These are phyloP conservation scores for Mrakia frigida DNA, from an alignment of 768 basidiomycete genomes.

Conservation along the genomic window DNA sequence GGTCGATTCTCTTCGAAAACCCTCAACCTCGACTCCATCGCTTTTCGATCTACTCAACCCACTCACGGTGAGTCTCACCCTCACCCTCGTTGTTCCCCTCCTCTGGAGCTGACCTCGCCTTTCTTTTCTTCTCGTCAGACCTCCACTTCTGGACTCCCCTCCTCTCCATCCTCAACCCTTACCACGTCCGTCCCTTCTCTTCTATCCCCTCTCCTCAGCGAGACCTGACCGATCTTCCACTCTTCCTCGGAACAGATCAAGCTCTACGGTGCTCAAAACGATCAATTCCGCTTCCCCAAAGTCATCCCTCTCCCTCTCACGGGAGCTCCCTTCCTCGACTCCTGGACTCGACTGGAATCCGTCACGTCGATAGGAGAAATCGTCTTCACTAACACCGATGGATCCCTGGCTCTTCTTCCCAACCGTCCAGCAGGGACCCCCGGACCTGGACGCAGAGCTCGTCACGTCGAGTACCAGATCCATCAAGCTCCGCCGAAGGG, in stretches of 20 bases:
- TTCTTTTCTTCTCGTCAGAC: neutral
- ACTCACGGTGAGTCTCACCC: neutral
- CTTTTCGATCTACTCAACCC: neutral
- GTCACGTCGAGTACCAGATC: conserved; percentile 14
- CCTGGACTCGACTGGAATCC: conserved; percentile 1
- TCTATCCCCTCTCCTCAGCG: neutral
- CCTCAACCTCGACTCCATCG: conserved; percentile 14
- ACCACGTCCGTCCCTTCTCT: neutral
- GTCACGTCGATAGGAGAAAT: conserved; percentile 12
- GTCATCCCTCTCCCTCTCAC: neutral
- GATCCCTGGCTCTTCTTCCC: neutral
- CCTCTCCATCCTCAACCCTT: conserved; percentile 5
- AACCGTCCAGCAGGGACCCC: neutral
- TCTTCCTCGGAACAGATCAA: neutral
- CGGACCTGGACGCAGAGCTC: neutral
- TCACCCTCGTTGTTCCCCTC: neutral
- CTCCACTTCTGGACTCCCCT: conserved; percentile 5
- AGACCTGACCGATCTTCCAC: too few relatives aligned
- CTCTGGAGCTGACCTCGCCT: neutral
- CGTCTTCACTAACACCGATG: neutral
- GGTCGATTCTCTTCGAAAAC: neutral
- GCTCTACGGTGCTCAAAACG: neutral
- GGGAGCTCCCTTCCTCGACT: neutral
- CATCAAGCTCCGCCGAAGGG: neutral
- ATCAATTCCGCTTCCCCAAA: neutral